Base-by-base conservation (phyloP, 2,329 filamentous ascomycete genomes). In the Fusarium anthophilum region DNA sequence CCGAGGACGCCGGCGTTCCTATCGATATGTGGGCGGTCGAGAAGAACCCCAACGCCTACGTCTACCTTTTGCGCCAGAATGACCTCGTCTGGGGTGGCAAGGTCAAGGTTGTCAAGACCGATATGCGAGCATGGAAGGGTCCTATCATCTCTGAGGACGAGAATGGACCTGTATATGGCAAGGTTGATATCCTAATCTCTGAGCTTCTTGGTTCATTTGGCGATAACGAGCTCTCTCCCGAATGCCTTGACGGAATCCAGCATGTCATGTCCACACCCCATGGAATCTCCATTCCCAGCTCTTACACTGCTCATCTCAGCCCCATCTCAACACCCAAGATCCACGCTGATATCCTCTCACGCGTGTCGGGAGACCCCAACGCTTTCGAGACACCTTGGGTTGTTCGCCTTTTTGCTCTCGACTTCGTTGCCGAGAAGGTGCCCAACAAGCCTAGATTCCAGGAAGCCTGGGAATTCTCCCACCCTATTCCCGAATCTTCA, bases 1-100 rank as follows among this genome's bases (percentile, higher is more conserved):
- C 94, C 77, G 87, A 91, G 70, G 88, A 86, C 22, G 93, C 94
- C 3, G 92, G 92, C 4, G 92, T 98, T 8, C 87, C 91, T 26
- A 93, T 98, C 57, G 91, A 95, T 76, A 89, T 97, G 51, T 98
- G 95, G 91, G 96, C 94, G 1, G 91, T 99, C 8, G 96, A 99
- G 83, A 99, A 99, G 88, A 99, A 99, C 82, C 96, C 94, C 8
- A 98, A 99, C 79, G 96, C 96, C 2, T 98, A 96, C 80, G 95
- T 99, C 12, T 91, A 98, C 74, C 89, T 99, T 6, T 91, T 98
- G 70, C 89, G 94, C 30, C 94, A 97, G 80, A 98, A 98, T 79
- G 87, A 92, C 73, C 90, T 88, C 24, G 87, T 91, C n/a, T 99
- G 96, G 96, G 88, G 86, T 65, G 91, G 91, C 28, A 89, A 88